Evolutionary conservation across 495 filamentous ascomycete species (phyloP).

Genomic region (Pyrenopolyporus hunteri): DNA sequence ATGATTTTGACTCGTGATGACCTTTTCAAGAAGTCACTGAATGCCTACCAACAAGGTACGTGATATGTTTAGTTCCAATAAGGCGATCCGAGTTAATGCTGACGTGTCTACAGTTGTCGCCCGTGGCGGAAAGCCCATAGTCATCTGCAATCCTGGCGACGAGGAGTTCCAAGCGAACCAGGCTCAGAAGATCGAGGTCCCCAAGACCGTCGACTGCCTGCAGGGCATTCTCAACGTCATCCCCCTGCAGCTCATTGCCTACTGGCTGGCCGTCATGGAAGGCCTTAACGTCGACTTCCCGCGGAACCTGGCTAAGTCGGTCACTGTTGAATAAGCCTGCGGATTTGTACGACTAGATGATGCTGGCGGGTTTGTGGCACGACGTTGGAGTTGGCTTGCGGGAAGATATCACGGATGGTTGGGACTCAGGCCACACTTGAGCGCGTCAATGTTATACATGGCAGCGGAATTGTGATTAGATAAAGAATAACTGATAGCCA

Average conservation of each 20-base stretch:
- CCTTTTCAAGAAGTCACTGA: conserved; percentile 95
- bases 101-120: conserved; percentile 73
- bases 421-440: conserved; percentile 32
- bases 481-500: conserved; percentile 27
- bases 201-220: conserved; percentile 91
- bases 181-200: conserved; percentile 96
- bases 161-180: conserved; percentile 84
- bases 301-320: conserved; percentile 96
- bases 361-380: conserved; percentile 23
- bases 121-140: conserved; percentile 90
- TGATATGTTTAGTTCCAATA: conserved; percentile 10
- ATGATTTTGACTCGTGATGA: conserved; percentile 98
- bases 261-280: conserved; percentile 96
- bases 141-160: conserved; percentile 94
- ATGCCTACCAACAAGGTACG: conserved; percentile 96
- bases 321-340: conserved; percentile 86
- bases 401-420: conserved; percentile 36
- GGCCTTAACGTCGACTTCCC: conserved; percentile 98
- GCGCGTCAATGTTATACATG: conserved; percentile 33
- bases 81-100: conserved; percentile 3
- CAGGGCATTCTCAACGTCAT: conserved; percentile 98
- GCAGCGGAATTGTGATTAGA: conserved; percentile 28
- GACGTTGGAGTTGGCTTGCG: conserved; percentile 33
- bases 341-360: conserved; percentile 18
- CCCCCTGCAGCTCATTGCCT: conserved; percentile 94